phyloP scores from a whole-genome alignment of 2,329 filamentous ascomycete species.

The Neofusicoccum umdonicola region DNA sequence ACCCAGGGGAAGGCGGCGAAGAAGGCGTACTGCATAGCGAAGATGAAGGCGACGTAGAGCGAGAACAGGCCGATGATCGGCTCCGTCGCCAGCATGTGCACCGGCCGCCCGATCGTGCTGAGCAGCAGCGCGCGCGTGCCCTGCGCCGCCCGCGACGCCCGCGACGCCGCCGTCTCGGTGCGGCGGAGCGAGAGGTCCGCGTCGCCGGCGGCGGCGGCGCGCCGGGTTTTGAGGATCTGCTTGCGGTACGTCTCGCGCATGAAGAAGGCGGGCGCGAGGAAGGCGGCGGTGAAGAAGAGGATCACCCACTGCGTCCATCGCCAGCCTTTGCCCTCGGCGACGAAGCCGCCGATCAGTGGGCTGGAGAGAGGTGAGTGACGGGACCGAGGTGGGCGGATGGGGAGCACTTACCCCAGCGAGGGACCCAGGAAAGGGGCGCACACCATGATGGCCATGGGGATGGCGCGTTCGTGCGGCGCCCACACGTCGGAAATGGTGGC shows the following conservation, averaged over 20 bases:
- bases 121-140: conserved; percentile 30
- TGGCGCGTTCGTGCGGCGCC: conserved; percentile 28
- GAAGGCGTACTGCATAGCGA: conserved; percentile 36
- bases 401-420: conserved; percentile 27
- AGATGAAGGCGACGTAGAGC: conserved; percentile 43
- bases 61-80: conserved; percentile 43
- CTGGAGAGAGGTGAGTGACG: conserved; percentile 15
- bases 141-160: conserved; percentile 21
- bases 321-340: conserved; percentile 38
- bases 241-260: conserved; percentile 55
- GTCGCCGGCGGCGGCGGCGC: conserved; percentile 29
- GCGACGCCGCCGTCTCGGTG: conserved; percentile 17
- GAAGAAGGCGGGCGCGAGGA: conserved; percentile 36
- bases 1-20: conserved; percentile 22
- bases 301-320: conserved; percentile 41
- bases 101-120: conserved; percentile 35
- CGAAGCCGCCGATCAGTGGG: conserved; percentile 42
- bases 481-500: conserved; percentile 40
- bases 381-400: not conserved
- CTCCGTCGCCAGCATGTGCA: conserved; percentile 39
- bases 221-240: conserved; percentile 36
- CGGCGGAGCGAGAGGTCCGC: conserved; percentile 24
- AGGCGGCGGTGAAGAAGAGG: conserved; percentile 38
- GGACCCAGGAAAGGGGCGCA: conserved; percentile 39
- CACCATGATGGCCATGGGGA: conserved; percentile 31